These are phyloP conservation scores for Nigrograna mackinnonii DNA, from an alignment of 2,329 filamentous ascomycete species.

Conservation along the genomic window DNA sequence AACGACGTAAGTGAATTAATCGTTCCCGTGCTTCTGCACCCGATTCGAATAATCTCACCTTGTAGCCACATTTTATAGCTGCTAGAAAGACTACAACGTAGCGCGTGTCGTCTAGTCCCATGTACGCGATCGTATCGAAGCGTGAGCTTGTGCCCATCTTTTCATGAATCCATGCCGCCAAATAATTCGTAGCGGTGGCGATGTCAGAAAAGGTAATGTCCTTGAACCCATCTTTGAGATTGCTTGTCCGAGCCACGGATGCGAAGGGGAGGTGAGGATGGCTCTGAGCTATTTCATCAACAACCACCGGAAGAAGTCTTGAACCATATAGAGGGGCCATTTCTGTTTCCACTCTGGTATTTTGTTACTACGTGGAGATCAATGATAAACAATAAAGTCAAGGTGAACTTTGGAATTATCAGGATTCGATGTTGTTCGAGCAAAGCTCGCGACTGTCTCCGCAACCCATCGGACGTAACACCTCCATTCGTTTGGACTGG, in stretches of 20 bases:
- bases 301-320: conserved; percentile 6
- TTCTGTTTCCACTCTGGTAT: no score
- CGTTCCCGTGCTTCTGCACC: background rate
- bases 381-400: no score
- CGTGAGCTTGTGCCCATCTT: conserved; percentile 3
- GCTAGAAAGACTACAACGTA: conserved; percentile 8
- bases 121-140: conserved; percentile 9
- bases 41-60: conserved; percentile 1
- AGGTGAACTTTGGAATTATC: no score
- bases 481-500: no score
- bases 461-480: no score
- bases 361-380: no score
- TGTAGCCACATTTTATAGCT: conserved; percentile 8
- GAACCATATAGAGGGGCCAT: conserved; percentile 5
- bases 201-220: conserved; percentile 7
- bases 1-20: no score
- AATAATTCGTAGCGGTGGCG: conserved; percentile 3
- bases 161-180: conserved; percentile 4
- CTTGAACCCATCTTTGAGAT: conserved; percentile 5
- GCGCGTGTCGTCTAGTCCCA: conserved; percentile 6
- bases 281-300: conserved; percentile 4
- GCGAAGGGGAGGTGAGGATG: conserved; percentile 6
- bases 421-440: no score
- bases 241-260: conserved; percentile 3
- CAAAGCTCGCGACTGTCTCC: no score